Base-by-base conservation (phyloP, 1,284 basidiomycete genomes). In the Moesziomyces sp. region DNA sequence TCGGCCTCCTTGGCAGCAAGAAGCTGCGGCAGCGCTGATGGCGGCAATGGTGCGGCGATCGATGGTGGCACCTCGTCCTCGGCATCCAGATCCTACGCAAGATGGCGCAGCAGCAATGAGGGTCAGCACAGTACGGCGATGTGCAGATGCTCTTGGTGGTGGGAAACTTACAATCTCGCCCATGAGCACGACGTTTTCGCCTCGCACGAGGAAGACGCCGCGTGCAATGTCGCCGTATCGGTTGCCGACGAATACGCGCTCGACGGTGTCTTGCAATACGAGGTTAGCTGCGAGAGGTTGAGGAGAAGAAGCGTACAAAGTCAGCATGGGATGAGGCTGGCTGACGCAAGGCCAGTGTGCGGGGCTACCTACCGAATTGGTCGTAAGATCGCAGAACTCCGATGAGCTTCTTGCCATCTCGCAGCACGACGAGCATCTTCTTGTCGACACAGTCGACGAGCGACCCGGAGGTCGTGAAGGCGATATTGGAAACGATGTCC, bases 351-450 rank as follows among this genome's bases (percentile, higher is more conserved):
- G 24, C 24, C 2, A 9, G 23, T 5, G 47, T 18, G 21, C 18
- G 30, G 24, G n/a, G 48, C 46, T 47, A 85, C 92, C 79, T 85
- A 98, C 96, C 96, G 82, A 98, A 99, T 84, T 99, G 97, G 87
- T 99, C 97, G 85, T 99, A 99, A 23, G 94, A 97, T 58, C 97
- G 88, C 77, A 99, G 86, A 35, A 99, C 94, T 35, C 97, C 97
- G 77, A 97, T 92, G 46, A 98, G 88, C 85, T 98, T 99, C 80
- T 94, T 88, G 53, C 97, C 97, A 85, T 99, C 97, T 84, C 97
- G 89, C 64, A 99, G 88, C 77, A 98, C 90, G 55, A 98, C 95
- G 58, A 99, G 89, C 89, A 99, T 96, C 90, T 98, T 99, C 88
- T 97, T 83, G 60, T 83, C 82, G 30, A 83, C 78, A 48, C 78